A percentile compares a stretch with the other conserved stretches of the same genome.
Evolutionary conservation across 2,329 filamentous ascomycete genomes (phyloP).

Genomic region (Gaeumannomyces sp.): DNA sequence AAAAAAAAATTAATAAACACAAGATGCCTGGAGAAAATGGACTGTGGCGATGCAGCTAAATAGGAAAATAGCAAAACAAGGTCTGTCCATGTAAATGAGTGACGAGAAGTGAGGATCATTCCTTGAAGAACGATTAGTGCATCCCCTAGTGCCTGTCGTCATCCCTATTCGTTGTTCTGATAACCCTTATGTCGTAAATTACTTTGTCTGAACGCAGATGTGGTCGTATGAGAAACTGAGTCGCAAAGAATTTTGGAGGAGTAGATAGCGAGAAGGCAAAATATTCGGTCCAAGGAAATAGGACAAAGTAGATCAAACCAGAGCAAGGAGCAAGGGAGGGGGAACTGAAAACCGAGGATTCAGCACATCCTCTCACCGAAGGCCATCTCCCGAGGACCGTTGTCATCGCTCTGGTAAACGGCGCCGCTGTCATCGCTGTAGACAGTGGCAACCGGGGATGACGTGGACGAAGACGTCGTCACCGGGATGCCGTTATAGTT

Average conservation of each 20-base stretch:
- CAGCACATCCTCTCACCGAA: slow-evolving; percentile 3
- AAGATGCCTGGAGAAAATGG: neutral
- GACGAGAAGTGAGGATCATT: neutral
- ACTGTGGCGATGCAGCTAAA: neutral
- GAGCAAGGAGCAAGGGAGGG: neutral
- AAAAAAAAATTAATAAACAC: neutral
- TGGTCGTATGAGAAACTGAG: slow-evolving; percentile 5
- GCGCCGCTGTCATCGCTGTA: too few species aligned
- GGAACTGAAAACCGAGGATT: neutral
- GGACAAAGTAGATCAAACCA: neutral
- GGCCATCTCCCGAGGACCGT: neutral
- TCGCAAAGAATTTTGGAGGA: neutral
- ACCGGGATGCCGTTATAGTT: too few species aligned
- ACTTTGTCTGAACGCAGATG: too few species aligned
- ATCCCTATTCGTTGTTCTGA: too few species aligned
- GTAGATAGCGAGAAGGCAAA: neutral
- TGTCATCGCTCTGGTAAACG: too few species aligned
- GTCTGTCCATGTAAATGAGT: neutral
- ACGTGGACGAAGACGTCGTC: too few species aligned
- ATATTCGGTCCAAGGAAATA: neutral
- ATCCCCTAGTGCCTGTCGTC: too few species aligned
- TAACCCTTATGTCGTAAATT: too few species aligned
- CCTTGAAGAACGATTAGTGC: neutral
- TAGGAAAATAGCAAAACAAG: neutral
- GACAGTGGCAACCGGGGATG: too few species aligned